Percentiles rank a stretch among this genome's conserved stretches.
These are phyloP conservation scores for Lactarius evosmus DNA, from an alignment of 768 basidiomycete genomes.

Conservation along the genomic window DNA sequence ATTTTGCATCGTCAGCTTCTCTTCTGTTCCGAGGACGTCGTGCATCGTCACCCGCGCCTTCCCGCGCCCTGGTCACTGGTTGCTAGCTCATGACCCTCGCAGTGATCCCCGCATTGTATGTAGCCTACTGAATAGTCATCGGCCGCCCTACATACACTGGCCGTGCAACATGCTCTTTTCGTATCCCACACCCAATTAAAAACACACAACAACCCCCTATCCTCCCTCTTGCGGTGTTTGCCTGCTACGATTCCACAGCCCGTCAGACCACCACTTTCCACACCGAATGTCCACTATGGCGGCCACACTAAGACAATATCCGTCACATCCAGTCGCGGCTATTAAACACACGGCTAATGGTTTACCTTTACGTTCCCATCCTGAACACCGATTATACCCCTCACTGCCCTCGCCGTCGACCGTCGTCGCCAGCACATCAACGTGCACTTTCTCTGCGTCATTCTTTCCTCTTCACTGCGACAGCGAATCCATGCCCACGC, in stretches of 20 bases:
- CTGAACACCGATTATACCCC: not conserved
- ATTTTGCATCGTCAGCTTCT: no score
- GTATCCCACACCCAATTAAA: no score
- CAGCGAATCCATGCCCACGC: constrained; percentile 3
- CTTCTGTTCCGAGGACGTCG: not conserved
- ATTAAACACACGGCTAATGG: constrained; percentile 2
- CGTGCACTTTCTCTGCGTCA: not conserved
- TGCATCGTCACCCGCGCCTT: not conserved
- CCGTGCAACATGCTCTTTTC: not conserved
- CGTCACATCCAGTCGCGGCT: constrained; percentile 4
- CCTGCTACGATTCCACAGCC: not conserved
- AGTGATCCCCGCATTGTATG: not conserved
- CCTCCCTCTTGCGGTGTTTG: not conserved
- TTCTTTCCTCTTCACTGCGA: no score
- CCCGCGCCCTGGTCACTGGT: constrained; percentile 13
- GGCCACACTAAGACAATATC: constrained; percentile 3
- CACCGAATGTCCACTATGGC: constrained; percentile 14
- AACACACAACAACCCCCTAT: not conserved
- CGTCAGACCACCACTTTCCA: not conserved
- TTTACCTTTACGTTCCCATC: not conserved
- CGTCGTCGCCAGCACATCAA: not conserved
- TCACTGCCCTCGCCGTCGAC: not conserved
- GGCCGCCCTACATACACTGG: not conserved
- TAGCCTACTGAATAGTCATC: not conserved
- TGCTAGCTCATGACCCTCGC: not conserved